Conservation (phyloP, 2,329 filamentous ascomycete species). For the Botrytis medusae region DNA sequence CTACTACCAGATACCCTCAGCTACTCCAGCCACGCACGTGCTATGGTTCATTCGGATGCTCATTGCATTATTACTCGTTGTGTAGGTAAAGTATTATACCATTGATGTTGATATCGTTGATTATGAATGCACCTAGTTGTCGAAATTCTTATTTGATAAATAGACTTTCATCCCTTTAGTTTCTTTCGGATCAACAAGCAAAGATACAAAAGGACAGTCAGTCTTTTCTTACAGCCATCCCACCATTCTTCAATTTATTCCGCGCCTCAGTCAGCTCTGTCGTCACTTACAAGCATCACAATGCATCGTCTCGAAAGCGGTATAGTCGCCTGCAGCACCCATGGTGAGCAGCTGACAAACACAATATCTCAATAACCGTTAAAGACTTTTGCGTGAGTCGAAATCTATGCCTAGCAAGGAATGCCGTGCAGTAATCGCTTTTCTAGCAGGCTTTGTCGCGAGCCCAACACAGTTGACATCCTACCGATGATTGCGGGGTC, state of each 20-base stretch:
- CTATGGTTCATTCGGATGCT: neutral
- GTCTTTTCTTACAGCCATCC: neutral
- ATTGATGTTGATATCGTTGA: neutral
- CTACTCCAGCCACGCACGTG: neutral
- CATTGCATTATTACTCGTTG: neutral
- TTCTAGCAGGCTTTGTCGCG: neutral
- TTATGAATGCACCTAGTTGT: neutral
- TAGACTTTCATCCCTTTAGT: neutral
- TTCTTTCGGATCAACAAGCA: neutral
- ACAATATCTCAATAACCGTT: neutral
- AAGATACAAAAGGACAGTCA: neutral
- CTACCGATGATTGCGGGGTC: neutral
- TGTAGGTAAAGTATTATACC: neutral
- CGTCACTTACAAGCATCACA: neutral
- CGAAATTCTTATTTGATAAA: neutral
- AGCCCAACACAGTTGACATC: too few species aligned
- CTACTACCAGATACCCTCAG: neutral
- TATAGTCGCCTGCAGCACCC: slow-evolving; percentile 2
- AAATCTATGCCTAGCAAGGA: neutral
- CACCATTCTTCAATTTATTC: neutral
- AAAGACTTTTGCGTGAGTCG: neutral
- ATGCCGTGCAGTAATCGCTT: neutral
- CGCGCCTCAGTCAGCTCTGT: neutral
- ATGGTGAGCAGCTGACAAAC: neutral
- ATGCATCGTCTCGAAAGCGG: slow-evolving; percentile 11